Percentiles rank a stretch among this genome's conserved stretches.
phyloP scores from a whole-genome alignment of 495 filamentous ascomycete species.

The Penicillium argentinense region DNA sequence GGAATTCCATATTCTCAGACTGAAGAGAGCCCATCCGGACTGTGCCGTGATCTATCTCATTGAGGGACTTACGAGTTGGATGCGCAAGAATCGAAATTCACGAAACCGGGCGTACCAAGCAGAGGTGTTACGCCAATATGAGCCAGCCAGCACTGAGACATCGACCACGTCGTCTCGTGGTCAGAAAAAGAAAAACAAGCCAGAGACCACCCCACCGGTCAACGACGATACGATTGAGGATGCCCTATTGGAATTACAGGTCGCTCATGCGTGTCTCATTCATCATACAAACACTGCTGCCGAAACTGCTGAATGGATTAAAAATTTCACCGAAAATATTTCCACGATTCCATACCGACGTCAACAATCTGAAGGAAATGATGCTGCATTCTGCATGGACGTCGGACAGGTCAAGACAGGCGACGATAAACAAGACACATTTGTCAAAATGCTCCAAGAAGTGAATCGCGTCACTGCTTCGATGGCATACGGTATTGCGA shows the following conservation, averaged over 20 bases:
- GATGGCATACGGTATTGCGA: slow-evolving; percentile 69
- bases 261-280: slow-evolving; percentile 65
- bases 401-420: slow-evolving; percentile 76
- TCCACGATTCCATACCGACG: slow-evolving; percentile 70
- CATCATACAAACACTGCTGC: slow-evolving; percentile 63
- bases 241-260: slow-evolving; percentile 69
- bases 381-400: slow-evolving; percentile 80
- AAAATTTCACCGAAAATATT: slow-evolving; percentile 78
- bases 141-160: slow-evolving; percentile 23
- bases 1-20: slow-evolving; percentile 56
- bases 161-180: slow-evolving; percentile 21
- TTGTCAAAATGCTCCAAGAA: slow-evolving; percentile 76
- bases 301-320: slow-evolving; percentile 77
- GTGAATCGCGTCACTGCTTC: slow-evolving; percentile 70
- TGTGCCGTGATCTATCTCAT: slow-evolving; percentile 71
- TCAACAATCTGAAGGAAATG: slow-evolving; percentile 45
- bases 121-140: slow-evolving; percentile 59
- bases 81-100: slow-evolving; percentile 67
- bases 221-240: slow-evolving; percentile 74
- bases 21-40: slow-evolving; percentile 53
- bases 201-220: slow-evolving; percentile 47
- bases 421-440: slow-evolving; percentile 66
- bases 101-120: slow-evolving; percentile 67
- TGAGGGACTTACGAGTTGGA: slow-evolving; percentile 66
- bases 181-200: slow-evolving; percentile 44